Base-by-base conservation (phyloP, 2,329 filamentous ascomycete species). In the Didymosphaeria variabile region DNA sequence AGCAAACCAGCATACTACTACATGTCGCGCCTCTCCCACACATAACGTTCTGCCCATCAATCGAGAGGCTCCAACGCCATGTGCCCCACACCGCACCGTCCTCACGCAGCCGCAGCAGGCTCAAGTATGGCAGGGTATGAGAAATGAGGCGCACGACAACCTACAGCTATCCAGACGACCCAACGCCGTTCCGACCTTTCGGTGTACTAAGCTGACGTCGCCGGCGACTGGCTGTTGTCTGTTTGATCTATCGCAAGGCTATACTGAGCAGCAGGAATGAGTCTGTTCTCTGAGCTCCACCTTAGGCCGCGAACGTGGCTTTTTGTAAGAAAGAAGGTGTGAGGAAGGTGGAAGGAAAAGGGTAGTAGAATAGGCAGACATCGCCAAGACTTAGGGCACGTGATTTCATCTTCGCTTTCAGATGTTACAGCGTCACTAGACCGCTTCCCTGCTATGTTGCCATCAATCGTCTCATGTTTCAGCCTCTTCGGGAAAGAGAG, bases 231-330 rank as follows among this genome's bases (percentile, higher is more conserved):
- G 55, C 50, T 45, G 32, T 53, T 55, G 47, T 57, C 65, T 67
- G 56, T 69, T 83, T 77, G 70, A 77, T 83, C 38, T 84, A 71
- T 79, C 82, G 82, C 82, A 79, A 79, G 80, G 78, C 79, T 77
- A 83, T 84, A 84, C 82, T 83, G 82, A 84, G 81, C 81, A 80
- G 71, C 77, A 82, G 82, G 82, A 82, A 83, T 81, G 78, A 73
- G 70, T 75, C 80, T 82, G 77, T 79, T 82, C 81, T 68, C 80
- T 79, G 78, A 80, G 81, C 82, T 84, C 82, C 81, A 84, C 82
- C 82, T 82, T 77, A 72, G 74, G 77, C 77, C 80, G 82, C 82
- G 81, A 79, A 72, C 32, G 38, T 52, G 57, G 46, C 53, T 34
- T 23, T 49, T 34, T 53, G 9, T 44, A 57, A 40, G 26, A 29